Base-by-base conservation (phyloP, 371 early-diverging fungal genomes). In the Nematocida ausubeli region DNA sequence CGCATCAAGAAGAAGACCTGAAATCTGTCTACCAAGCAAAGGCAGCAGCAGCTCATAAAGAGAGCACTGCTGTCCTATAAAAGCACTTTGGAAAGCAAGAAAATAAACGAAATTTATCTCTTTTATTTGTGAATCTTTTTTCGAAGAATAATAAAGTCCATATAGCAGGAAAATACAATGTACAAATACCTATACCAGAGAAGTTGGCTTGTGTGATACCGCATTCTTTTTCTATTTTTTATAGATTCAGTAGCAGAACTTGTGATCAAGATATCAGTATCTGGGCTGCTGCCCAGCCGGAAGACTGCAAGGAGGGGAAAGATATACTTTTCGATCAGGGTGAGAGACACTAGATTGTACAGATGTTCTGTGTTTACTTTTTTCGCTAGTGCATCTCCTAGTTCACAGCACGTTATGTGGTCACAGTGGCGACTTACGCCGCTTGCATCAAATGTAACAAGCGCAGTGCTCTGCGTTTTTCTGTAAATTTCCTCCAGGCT, bases 111-210 rank as follows among this genome's bases (percentile, higher is more conserved):
- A 42, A 34, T 24, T 44, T 19, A 44, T 44, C 19, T 44, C 47
- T 44, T 44, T 44, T 44, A 44, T 44, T 44, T 19, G 9, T 9
- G 9, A 14, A 44, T 1, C 14, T 44, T 2, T 44, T 44, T 1
- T 44, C n/a, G 5, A 16, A 62, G 35, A 26, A 71, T 34, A 62
- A 28, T 75, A 16, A 51, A 49, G 35, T 64, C 67, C 94, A 95
- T 94, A 87, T 93, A 97, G 67, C 92, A 88, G n/a, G 94, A 93
- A 81, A 92, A 92, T 14, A 90, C 82, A 52, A 95, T 88, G 85
- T 93, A 96, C 28, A 95, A 83, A 85, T 90, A 90, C 35, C 98
- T 87, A 87, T 93, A 97, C 96, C 96, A 95, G 16, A 92, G 90
- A 81, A 95, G 82, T 86, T 97, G 96, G 56, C 88, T 89, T 60